Base-by-base conservation (phyloP, 352 stramenopile genomes). In the Pythium scleroteichum region DNA sequence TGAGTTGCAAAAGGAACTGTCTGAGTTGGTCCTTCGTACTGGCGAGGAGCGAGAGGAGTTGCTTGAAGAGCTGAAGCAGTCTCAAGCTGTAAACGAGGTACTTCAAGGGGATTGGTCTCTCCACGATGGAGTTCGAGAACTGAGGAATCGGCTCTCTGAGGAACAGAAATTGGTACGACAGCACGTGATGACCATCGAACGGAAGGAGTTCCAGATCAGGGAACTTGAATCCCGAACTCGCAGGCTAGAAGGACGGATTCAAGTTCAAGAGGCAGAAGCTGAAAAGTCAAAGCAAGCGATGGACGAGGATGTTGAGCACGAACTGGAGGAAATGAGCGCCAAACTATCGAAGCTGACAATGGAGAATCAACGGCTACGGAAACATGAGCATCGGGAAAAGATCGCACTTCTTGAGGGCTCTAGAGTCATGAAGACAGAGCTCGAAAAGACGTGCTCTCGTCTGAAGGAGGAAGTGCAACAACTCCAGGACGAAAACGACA, bases 1-100 rank as follows among this genome's bases (percentile, higher is more conserved):
- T 19, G 77, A 88, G 39, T 56, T 92, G 13, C 78, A 89, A 52
- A 72, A 69, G n/a, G 78, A 85, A 41, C 47, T 92, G 32, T 44
- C 48, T 1, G 59, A 65, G 22, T 26, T 72, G 22, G 27, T 66
- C 8, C 45, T n/a, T 33, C 45, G 79, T 79, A 46, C 78, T 69
- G 65, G 69, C 74, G 52, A 82, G 78, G 60, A 75, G 73, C 66
- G 79, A 64, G 64, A 82, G 8, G 67, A 87, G 56, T 53, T 89
- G 17, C 78, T 84, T 63, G 72, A 79, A 10, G 63, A 72, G 17
- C 51, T 67, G 22, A 51, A 67, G 20, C 48, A 67, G 27, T 48
- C 47, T 7, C 46, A 64, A 5, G 26, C 46, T 12, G 54, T 72
- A 5, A 61, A 56, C 24, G 59, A 64, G 42, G 53, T 65, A 9